A percentile compares a stretch with the other conserved stretches of the same genome.
Evolutionary conservation across 2,329 filamentous ascomycete species (phyloP).

Genomic region (Didymella keratinophila): DNA sequence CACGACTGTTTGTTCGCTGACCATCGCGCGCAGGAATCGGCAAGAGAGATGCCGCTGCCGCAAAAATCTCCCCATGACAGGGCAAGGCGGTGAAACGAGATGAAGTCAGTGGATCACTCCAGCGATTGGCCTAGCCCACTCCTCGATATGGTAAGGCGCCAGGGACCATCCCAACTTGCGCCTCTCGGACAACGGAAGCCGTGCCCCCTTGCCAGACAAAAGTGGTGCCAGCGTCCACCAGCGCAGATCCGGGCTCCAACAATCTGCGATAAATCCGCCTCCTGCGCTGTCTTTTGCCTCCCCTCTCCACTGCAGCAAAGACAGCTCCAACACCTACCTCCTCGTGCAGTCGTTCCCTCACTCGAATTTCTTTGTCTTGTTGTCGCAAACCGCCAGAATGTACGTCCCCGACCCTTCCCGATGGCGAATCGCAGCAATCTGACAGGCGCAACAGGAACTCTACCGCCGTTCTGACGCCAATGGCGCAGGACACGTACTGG

Average conservation of each 20-base stretch:
- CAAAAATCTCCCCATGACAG: slow-evolving; percentile 30
- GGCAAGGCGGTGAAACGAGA: slow-evolving; percentile 31
- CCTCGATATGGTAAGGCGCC: slow-evolving; percentile 17
- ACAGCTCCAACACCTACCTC: slow-evolving; percentile 12
- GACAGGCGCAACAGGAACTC: slow-evolving; percentile 45
- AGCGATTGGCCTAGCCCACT: slow-evolving; percentile 22
- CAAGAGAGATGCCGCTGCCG: slow-evolving; percentile 25
- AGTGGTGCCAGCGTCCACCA: slow-evolving; percentile 34
- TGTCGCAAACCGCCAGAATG: slow-evolving; percentile 34
- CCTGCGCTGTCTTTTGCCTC: slow-evolving; percentile 30
- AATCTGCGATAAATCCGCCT: slow-evolving; percentile 43
- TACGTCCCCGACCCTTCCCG: slow-evolving; percentile 26
- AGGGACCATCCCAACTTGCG: slow-evolving; percentile 17
- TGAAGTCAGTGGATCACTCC: slow-evolving; percentile 11
- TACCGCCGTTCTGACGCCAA: slow-evolving; percentile 44
- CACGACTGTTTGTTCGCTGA: slow-evolving; percentile 11
- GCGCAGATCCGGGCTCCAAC: slow-evolving; percentile 35
- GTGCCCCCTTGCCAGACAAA: slow-evolving; percentile 34
- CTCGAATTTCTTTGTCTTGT: slow-evolving; percentile 19
- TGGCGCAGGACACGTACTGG: slow-evolving; percentile 67
- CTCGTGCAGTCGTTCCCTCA: slow-evolving; percentile 28
- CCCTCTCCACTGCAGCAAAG: slow-evolving; percentile 28
- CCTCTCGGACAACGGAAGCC: slow-evolving; percentile 33
- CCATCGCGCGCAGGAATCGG: slow-evolving; percentile 28
- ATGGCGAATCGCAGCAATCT: slow-evolving; percentile 27